Percentiles rank a stretch among this genome's conserved stretches.
Evolutionary conservation across 2,329 filamentous ascomycete genomes (phyloP).

Genomic region (Trichoderma citrinoviride): DNA sequence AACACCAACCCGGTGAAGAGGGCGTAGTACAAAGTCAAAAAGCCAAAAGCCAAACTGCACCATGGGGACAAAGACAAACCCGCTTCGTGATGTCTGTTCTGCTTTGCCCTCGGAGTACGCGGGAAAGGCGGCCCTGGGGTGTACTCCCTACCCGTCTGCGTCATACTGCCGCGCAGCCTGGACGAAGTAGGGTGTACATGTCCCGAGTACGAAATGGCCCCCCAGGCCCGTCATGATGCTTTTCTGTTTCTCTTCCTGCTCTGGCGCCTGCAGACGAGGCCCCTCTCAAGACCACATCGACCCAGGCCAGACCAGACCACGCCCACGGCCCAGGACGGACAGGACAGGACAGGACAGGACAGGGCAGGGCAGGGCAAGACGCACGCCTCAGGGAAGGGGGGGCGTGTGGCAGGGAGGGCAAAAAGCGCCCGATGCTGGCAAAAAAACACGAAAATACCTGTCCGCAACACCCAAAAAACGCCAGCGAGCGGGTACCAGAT

Average conservation of each 20-base stretch:
- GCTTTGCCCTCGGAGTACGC: constrained; percentile 4
- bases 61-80: no score
- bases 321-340: no score
- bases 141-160: constrained; percentile 18
- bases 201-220: neutral
- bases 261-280: neutral
- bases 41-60: no score
- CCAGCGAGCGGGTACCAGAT: constrained; percentile 18
- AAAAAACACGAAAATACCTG: neutral
- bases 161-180: constrained; percentile 13
- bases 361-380: neutral
- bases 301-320: no score
- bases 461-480: constrained; percentile 7
- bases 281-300: no score
- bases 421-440: constrained; percentile 7
- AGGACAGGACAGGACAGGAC: no score
- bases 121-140: neutral
- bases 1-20: neutral
- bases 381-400: neutral
- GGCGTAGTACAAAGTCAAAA: no score
- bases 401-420: neutral
- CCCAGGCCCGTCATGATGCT: neutral
- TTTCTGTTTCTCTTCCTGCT: neutral
- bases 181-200: constrained; percentile 15
- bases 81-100: neutral